These are phyloP conservation scores for Xylariaceae sp. DNA, from an alignment of 2,329 filamentous ascomycete species.

Conservation along the genomic window DNA sequence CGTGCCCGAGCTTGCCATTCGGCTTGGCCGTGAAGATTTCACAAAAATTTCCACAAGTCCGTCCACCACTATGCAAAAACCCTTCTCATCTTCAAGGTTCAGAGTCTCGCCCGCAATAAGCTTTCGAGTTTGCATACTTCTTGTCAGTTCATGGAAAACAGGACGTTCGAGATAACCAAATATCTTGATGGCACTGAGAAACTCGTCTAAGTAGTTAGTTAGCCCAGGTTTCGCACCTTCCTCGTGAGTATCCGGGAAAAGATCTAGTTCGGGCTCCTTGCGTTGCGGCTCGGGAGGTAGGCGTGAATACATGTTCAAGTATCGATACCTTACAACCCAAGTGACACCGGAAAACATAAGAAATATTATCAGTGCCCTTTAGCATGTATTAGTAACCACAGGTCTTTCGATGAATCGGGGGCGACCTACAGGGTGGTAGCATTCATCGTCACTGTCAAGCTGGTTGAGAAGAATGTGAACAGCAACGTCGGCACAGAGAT, in stretches of 20 bases:
- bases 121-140: slow-evolving; percentile 98
- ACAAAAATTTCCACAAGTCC: slow-evolving; percentile 97
- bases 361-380: slow-evolving; percentile 66
- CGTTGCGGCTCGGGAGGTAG: slow-evolving; percentile 92
- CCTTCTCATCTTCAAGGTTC: slow-evolving; percentile 95
- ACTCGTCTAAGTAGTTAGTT: slow-evolving; percentile 97
- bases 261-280: slow-evolving; percentile 92
- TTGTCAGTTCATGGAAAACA: slow-evolving; percentile 95
- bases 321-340: slow-evolving; percentile 94
- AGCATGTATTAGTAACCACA: slow-evolving; percentile 47
- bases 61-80: slow-evolving; percentile 96
- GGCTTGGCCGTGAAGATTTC: slow-evolving; percentile 69
- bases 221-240: slow-evolving; percentile 88
- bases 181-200: slow-evolving; percentile 97
- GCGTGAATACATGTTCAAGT: slow-evolving; percentile 95
- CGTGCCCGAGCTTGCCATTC: slow-evolving; percentile 41
- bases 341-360: slow-evolving; percentile 82
- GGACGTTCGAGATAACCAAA: slow-evolving; percentile 96
- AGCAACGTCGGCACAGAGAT: slow-evolving; percentile 89
- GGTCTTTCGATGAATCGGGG: not conserved
- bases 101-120: slow-evolving; percentile 95
- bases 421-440: slow-evolving; percentile 83
- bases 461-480: slow-evolving; percentile 66
- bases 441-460: slow-evolving; percentile 97
- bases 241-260: slow-evolving; percentile 93